phyloP scores from a whole-genome alignment of 345 rosid species.

The Aethionema arabicum region DNA sequence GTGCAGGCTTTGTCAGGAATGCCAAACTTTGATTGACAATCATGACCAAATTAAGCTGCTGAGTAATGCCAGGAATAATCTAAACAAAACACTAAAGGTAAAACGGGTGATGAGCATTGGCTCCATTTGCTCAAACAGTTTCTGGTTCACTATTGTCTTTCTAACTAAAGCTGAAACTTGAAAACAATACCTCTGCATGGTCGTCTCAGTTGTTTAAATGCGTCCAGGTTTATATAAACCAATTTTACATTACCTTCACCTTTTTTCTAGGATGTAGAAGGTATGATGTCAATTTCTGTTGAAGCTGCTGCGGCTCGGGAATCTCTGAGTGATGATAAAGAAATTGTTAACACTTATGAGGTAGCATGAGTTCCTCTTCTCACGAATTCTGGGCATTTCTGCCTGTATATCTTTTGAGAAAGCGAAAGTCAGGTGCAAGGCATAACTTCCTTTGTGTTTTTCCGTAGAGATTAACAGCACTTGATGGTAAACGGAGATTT shows the following conservation, averaged over 20 bases:
- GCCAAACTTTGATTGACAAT: slow-evolving; percentile 94
- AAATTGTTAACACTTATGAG: slow-evolving; percentile 92
- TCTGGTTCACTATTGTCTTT: slow-evolving; percentile 11
- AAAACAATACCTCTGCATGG: neutral
- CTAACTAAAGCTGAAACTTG: slow-evolving; percentile 1
- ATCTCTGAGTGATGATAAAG: slow-evolving; percentile 95
- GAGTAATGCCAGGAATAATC: slow-evolving; percentile 93
- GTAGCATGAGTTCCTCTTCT: slow-evolving; percentile 42
- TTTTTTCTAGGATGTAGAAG: slow-evolving; percentile 80
- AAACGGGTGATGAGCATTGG: neutral
- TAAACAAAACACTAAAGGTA: slow-evolving; percentile 88
- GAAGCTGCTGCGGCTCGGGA: slow-evolving; percentile 94
- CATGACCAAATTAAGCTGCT: slow-evolving; percentile 98
- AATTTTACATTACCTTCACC: slow-evolving; percentile 14
- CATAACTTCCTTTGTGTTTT: slow-evolving; percentile 18
- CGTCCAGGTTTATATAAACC: slow-evolving; percentile 11
- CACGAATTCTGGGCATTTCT: slow-evolving; percentile 16
- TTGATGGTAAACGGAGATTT: slow-evolving; percentile 97
- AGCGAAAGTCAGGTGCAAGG: slow-evolving; percentile 8
- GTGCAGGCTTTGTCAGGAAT: slow-evolving; percentile 85
- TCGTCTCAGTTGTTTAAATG: slow-evolving; percentile 15
- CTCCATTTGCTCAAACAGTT: slow-evolving; percentile 6
- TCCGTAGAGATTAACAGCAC: slow-evolving; percentile 87
- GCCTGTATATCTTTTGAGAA: slow-evolving; percentile 17
- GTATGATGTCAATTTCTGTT: slow-evolving; percentile 99